Conservation (phyloP, 2,329 filamentous ascomycete genomes). For the Microcera coccophila region DNA sequence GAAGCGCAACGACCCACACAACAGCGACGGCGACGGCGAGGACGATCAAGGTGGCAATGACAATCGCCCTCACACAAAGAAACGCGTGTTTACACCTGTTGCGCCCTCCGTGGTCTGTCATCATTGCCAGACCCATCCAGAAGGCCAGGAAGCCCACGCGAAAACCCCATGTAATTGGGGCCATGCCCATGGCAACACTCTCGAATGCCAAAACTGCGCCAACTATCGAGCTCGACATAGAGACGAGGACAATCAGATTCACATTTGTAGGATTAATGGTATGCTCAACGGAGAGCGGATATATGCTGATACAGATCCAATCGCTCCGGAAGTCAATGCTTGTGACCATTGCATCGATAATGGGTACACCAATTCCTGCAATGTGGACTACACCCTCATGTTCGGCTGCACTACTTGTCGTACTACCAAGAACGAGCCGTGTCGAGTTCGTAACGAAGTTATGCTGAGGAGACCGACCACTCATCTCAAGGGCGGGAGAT, state of each 20-base stretch:
- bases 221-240: neutral
- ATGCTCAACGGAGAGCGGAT: neutral
- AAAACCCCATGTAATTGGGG: neutral
- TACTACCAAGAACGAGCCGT: neutral
- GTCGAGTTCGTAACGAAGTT: neutral
- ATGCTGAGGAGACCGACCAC: neutral
- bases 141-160: neutral
- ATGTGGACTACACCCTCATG: neutral
- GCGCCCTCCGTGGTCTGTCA: neutral
- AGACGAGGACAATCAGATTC: neutral
- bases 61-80: neutral
- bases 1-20: too few relatives aligned
- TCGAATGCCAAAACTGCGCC: neutral
- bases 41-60: neutral
- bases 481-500: neutral
- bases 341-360: slow-evolving; percentile 30
- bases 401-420: neutral
- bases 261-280: neutral
- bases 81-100: neutral
- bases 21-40: neutral
- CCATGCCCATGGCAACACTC: neutral
- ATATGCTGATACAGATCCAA: slow-evolving; percentile 25
- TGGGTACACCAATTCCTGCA: slow-evolving; percentile 3
- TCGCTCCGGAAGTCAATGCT: neutral
- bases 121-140: neutral